Evolutionary conservation across 2,329 filamentous ascomycete genomes (phyloP), one percentile per base, ranked within the genome.

Genomic region (Penicillium sp.): DNA sequence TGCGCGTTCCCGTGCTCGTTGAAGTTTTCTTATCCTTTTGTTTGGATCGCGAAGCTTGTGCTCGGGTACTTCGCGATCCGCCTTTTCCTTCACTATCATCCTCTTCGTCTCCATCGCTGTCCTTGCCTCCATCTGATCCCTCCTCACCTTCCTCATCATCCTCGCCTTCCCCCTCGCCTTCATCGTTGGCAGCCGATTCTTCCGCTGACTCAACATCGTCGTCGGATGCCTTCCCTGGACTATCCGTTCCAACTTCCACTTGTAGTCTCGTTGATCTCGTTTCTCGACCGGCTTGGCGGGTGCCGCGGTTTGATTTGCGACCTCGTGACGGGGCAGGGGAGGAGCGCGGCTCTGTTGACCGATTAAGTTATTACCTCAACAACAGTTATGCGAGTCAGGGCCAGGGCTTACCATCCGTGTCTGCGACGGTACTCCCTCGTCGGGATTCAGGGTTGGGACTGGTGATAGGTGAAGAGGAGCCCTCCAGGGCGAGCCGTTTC

Each of bases 401-500:
- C 11, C 2, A 18, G 29, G 47, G 58, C 71, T 58, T 61, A 77
- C 77, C 78, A 67, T 80, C 78, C 48, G 77, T 79, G 52, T 79
- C 76, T 43, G 74, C 77, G 21, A 77, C 70, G 9, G 75, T 79
- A 56, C 78, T 80, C 23, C 72, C 73, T 54, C 75, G 68, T 54
- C 72, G 67, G 4, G 76, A 77, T 16, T 72, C 71, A 4, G 63
- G 66, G 16, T 62, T 67, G 18, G 62, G 62, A 56, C 70, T 76
- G 8, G 66, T 66, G 5, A 70, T 67, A 1, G 76, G 77, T 16
- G 76, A 78, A 11, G 69, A 67, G n/a, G 76, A 75, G 11, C 71
- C 71, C 54, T 77, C 74, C 53, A 70, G 71, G 7, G 76, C 76
- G 37, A 80, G 58, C 51, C 79, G 64, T 56, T 73, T 69, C 46